Evolutionary conservation across 306 rosid genomes (phyloP).

Genomic region (Albizia julibrissin): DNA sequence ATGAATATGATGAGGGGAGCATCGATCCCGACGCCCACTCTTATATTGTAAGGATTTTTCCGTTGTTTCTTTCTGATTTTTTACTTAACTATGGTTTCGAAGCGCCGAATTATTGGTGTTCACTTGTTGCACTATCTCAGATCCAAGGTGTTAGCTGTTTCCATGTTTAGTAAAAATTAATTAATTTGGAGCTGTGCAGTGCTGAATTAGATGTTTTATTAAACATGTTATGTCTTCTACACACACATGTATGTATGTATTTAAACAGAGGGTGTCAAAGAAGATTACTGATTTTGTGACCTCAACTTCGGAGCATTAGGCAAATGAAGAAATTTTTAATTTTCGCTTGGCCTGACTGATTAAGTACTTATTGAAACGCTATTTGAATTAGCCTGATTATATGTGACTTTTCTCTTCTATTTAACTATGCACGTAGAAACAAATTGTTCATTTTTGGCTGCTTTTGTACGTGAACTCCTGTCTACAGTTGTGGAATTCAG

Average conservation of each 20-base stretch:
- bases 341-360: background rate
- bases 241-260: background rate
- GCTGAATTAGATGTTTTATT: background rate
- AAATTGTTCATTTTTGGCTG: background rate
- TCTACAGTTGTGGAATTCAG: conserved; percentile 9
- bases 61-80: background rate
- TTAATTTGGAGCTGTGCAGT: background rate
- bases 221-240: background rate
- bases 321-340: background rate
- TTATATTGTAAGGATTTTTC: conserved; percentile 65
- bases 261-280: background rate
- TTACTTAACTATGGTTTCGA: conserved; percentile 1
- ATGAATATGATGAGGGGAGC: conserved; percentile 54
- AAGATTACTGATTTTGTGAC: conserved; percentile 17
- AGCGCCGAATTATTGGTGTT: conserved; percentile 1
- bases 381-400: background rate
- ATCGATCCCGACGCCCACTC: conserved; percentile 70
- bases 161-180: conserved; percentile 4
- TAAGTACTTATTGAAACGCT: conserved; percentile 8
- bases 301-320: conserved; percentile 15
- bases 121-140: conserved; percentile 34
- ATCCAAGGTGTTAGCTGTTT: conserved; percentile 30
- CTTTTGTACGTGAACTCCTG: background rate
- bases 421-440: background rate
- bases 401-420: background rate